A percentile compares a stretch with the other conserved stretches of the same genome.
phyloP scores from a whole-genome alignment of 306 rosid genomes.

The Acacia crassicarpa region DNA sequence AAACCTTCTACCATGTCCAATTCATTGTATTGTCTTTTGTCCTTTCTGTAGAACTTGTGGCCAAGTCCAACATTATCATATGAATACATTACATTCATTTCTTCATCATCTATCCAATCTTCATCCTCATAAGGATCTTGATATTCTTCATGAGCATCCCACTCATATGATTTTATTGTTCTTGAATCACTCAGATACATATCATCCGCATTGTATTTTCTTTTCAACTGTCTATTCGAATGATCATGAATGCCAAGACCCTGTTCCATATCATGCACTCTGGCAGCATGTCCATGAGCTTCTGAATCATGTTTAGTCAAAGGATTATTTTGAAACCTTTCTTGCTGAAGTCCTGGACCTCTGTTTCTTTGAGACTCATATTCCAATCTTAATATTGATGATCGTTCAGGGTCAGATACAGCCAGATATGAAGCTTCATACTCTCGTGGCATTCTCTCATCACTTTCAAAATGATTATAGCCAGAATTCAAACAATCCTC shows the following conservation, averaged over 20 bases:
- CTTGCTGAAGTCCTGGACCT: conserved; percentile 52
- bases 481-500: conserved; percentile 50
- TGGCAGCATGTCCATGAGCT: conserved; percentile 43
- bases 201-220: conserved; percentile 54
- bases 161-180: conserved; percentile 45
- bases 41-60: conserved; percentile 45
- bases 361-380: conserved; percentile 60
- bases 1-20: conserved; percentile 44
- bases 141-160: conserved; percentile 48
- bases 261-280: conserved; percentile 49
- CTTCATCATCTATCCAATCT: conserved; percentile 67
- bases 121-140: conserved; percentile 57
- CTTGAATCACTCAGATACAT: conserved; percentile 43
- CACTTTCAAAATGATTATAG: conserved; percentile 43
- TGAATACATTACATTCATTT: conserved; percentile 41
- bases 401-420: conserved; percentile 44
- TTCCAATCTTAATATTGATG: conserved; percentile 50
- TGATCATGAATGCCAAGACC: conserved; percentile 47
- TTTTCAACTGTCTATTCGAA: conserved; percentile 53
- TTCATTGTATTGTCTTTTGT: conserved; percentile 44
- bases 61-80: conserved; percentile 50
- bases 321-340: conserved; percentile 53
- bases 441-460: conserved; percentile 54
- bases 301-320: conserved; percentile 50
- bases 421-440: conserved; percentile 46